Evolutionary conservation across 2,329 filamentous ascomycete species (phyloP), one percentile per base, ranked within the genome.

Genomic region (Colletotrichum lindemuthianum): DNA sequence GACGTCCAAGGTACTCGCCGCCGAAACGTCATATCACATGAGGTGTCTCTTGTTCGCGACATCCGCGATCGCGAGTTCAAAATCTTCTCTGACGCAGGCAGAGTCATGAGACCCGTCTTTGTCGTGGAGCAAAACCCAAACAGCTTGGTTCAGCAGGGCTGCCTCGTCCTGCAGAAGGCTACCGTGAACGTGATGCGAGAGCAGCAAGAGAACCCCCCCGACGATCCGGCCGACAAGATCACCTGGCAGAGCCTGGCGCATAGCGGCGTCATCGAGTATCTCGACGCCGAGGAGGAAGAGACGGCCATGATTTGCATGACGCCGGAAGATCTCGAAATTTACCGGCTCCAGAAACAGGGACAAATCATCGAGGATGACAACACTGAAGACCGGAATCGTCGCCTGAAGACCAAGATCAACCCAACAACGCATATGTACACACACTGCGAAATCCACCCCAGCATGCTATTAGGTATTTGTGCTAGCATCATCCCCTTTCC

Each of bases 281-380:
- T 99, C 10, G 96, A 99, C 76, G 96, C 96, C 0, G 96, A 99
- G 75, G 96, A 99, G 82, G 96, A 99, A 76, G 96, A 99, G 77
- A 97, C 93, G 0, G 90, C 96, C 43, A 99, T 99, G 96, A 99
- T 99, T 73, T 93, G 94, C 77, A 99, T 99, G 95, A 96, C 93
- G 0, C 96, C 96, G 0, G 95, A 98, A 75, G 96, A 98, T 74
- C 82, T 99, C 41, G 93, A 97, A 66, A 87, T 88, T 24, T 93
- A 90, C 67, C 86, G 91, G 66, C 82, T 90, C 69, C 82, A 90
- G 59, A 92, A 92, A 76, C 82, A 85, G 50, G 90, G 91, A 50
- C 85, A 88, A 68, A 79, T 84, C 32, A 74, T 88, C 40, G 84
- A 86, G 13, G 88, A 92, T 37, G 87, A 90, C 50, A 86, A 73